These are phyloP conservation scores for Agroathelia rolfsii DNA, from an alignment of 1,284 basidiomycete genomes.

Conservation along the genomic window DNA sequence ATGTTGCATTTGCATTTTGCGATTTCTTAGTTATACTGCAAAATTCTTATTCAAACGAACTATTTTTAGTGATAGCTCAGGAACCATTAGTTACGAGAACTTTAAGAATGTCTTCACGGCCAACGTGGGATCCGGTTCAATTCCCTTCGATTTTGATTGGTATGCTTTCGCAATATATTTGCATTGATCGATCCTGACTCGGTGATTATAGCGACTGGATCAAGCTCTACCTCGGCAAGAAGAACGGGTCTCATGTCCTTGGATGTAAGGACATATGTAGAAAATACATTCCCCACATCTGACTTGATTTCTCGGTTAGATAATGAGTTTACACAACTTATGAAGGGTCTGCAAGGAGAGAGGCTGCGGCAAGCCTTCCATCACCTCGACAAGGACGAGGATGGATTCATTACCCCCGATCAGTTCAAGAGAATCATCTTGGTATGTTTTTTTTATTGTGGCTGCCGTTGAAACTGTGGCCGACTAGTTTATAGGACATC, in stretches of 20 bases:
- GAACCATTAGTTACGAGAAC: slow-evolving; percentile 84
- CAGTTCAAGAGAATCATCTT: slow-evolving; percentile 91
- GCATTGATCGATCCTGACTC: slow-evolving; percentile 7
- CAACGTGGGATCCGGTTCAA: slow-evolving; percentile 70
- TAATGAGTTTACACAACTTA: slow-evolving; percentile 91
- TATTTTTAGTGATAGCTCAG: slow-evolving; percentile 64
- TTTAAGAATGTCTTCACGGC: slow-evolving; percentile 86
- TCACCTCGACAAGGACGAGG: slow-evolving; percentile 77
- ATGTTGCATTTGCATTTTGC: too few species aligned
- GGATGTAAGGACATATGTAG: slow-evolving; percentile 57
- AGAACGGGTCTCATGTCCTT: slow-evolving; percentile 80
- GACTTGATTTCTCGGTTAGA: slow-evolving; percentile 33
- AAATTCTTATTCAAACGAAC: slow-evolving; percentile 2
- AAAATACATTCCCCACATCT: slow-evolving; percentile 5
- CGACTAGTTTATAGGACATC: slow-evolving; percentile 56
- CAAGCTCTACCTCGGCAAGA: slow-evolving; percentile 87
- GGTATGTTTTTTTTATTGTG: slow-evolving; percentile 31
- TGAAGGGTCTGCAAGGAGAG: slow-evolving; percentile 96
- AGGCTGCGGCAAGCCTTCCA: slow-evolving; percentile 89
- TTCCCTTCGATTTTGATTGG: slow-evolving; percentile 94
- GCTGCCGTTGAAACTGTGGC: not conserved
- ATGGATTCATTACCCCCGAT: slow-evolving; percentile 86
- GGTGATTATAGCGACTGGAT: slow-evolving; percentile 69
- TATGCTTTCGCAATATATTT: slow-evolving; percentile 22
- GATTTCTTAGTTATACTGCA: slow-evolving; percentile 1